These are phyloP conservation scores for Auricularia cornea DNA, from an alignment of 768 basidiomycete species.

Conservation along the genomic window DNA sequence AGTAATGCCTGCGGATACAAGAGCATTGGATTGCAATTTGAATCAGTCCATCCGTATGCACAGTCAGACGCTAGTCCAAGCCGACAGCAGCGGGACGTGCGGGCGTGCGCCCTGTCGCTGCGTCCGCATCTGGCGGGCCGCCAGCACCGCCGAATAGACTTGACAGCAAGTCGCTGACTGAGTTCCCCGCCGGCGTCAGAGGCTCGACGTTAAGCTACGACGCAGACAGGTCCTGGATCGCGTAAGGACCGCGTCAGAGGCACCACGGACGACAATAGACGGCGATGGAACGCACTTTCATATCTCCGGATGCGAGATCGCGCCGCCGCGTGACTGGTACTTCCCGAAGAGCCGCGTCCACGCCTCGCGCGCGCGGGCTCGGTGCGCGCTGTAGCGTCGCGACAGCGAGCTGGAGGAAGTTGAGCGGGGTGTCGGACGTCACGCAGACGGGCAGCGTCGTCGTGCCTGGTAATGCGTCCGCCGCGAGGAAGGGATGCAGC, in stretches of 20 bases:
- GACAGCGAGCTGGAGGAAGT: slow-evolving; percentile 86
- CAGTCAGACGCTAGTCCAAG: slow-evolving; percentile 2
- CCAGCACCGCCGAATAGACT: slow-evolving; percentile 80
- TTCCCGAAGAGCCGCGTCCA: slow-evolving; percentile 83
- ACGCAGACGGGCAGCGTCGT: slow-evolving; percentile 46
- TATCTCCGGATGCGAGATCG: slow-evolving; percentile 52
- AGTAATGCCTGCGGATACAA: no score
- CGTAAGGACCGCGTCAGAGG: slow-evolving; percentile 30
- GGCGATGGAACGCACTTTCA: slow-evolving; percentile 37
- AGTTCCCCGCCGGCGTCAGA: slow-evolving; percentile 63
- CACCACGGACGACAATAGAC: slow-evolving; percentile 1
- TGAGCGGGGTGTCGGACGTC: slow-evolving; percentile 64
- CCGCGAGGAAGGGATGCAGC: slow-evolving; percentile 42
- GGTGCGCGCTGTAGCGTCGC: slow-evolving; percentile 71
- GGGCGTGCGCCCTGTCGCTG: background rate
- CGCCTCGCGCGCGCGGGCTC: slow-evolving; percentile 43
- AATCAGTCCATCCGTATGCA: no score
- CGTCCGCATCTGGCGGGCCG: slow-evolving; percentile 3
- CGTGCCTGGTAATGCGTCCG: slow-evolving; percentile 24
- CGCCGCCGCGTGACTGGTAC: slow-evolving; percentile 65
- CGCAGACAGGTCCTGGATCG: slow-evolving; percentile 56
- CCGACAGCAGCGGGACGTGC: background rate
- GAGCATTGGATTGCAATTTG: no score
- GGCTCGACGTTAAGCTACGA: slow-evolving; percentile 85
- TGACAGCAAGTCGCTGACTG: slow-evolving; percentile 83